Percentiles rank a stretch among this genome's conserved stretches.
These are phyloP conservation scores for Colletotrichum chrysophilum DNA, from an alignment of 2,329 filamentous ascomycete genomes.

Conservation along the genomic window DNA sequence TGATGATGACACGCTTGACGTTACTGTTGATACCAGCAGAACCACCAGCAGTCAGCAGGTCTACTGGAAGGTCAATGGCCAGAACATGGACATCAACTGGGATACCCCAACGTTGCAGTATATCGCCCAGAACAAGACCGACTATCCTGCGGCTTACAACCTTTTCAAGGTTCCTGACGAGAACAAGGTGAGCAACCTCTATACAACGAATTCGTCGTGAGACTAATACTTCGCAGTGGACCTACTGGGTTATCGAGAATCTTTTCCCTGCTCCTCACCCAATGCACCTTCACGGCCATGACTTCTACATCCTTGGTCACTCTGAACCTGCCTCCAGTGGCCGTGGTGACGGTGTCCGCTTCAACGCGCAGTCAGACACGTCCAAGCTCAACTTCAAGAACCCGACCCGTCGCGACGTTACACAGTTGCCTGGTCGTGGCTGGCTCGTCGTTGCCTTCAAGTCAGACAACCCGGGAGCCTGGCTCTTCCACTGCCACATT, in stretches of 20 bases:
- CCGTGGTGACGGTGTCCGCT: conserved; percentile 12
- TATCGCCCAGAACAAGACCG: conserved; percentile 2
- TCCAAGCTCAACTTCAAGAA: conserved; percentile 43
- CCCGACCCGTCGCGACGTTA: conserved; percentile 51
- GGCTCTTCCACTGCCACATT: conserved; percentile 54
- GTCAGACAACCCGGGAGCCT: conserved; percentile 55
- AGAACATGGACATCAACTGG: conserved; percentile 43
- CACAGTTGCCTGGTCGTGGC: conserved; percentile 45
- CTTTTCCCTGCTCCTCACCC: conserved; percentile 17
- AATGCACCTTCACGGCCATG: conserved; percentile 35
- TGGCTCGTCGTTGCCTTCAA: conserved; percentile 53
- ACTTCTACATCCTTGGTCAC: conserved; percentile 49
- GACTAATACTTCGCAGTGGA: conserved; percentile 1
- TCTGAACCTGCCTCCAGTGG: conserved; percentile 18
- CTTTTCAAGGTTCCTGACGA: conserved; percentile 11
- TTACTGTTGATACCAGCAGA: conserved; percentile 25
- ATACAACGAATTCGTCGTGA: rapidly evolving
- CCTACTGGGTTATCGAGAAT: conserved; percentile 22
- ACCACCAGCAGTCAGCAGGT: conserved; percentile 24
- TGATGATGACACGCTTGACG: conserved; percentile 26
- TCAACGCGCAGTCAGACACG: conserved; percentile 34
- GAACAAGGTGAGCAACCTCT: not conserved
- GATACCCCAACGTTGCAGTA: conserved; percentile 41
- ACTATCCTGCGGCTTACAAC: conserved; percentile 9
- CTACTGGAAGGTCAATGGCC: conserved; percentile 39